Base-by-base conservation (phyloP, 345 rosid genomes). In the Iberis pinnata region DNA sequence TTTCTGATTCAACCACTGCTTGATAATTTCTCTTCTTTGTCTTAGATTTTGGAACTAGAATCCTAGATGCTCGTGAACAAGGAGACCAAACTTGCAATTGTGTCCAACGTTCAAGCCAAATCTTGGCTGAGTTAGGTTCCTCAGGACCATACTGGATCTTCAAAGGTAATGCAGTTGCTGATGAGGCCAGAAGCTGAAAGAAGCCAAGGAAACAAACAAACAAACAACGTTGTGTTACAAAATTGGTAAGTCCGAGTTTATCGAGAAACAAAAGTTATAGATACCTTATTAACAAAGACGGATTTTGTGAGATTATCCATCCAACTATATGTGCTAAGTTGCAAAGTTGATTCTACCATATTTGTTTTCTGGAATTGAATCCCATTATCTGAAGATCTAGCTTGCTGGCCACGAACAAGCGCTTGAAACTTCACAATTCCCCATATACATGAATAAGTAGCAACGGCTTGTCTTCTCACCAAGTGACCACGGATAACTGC, bases 401-500 rank as follows among this genome's bases (percentile, higher is more conserved):
- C 85, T 73, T 71, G 73, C 67, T 41, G 74, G 59, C 80, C 81
- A 53, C 95, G 83, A 67, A 60, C 72, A 42, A 80, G 60, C 27
- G 86, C 81, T 68, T 88, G 97, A 47, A 88, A 43, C 76, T 75
- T 82, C 14, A 88, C 73, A 57, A 85, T 77, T 37, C 79, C 81
- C 65, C 68, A 69, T 20, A 80, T 62, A 69, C 87, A 85, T 12
- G 37, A 65, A 49, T 84, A 71, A 6, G 89, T 88, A 53, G 88
- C 83, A 70, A 79, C 53, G 55, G 95, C 97, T 74, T 88, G 92
- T 70, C 90, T 80, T 70, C 97, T 75, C 46, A 85, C 95, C 56
- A 88, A 59, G 74, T 72, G 89, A 58, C 97, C 97, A 56, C 84
- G 89, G 36, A 82, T 73, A 56, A 85, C 63, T 40, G 88, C 90